These are phyloP conservation scores for Rhizopogon salebrosus DNA, from an alignment of 768 basidiomycete genomes.

Conservation along the genomic window DNA sequence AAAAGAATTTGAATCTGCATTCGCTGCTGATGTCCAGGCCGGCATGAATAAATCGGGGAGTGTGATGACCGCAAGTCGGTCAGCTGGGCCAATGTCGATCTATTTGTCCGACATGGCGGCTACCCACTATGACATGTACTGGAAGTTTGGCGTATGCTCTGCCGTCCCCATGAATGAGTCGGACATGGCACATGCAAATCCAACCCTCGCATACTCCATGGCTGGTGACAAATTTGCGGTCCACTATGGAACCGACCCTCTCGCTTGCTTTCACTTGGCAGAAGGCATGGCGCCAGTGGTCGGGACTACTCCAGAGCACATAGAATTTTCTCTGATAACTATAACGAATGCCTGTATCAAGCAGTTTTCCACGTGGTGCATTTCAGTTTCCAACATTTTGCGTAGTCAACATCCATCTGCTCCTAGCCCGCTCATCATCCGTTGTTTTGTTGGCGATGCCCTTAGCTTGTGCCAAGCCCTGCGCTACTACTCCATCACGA, in stretches of 20 bases:
- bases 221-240: slow-evolving; percentile 18
- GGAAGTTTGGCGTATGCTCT: slow-evolving; percentile 20
- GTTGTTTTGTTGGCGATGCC: slow-evolving; percentile 26
- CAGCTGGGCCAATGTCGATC: slow-evolving; percentile 21
- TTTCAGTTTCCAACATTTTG: slow-evolving; percentile 13
- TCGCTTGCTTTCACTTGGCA: slow-evolving; percentile 28
- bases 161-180: slow-evolving; percentile 14
- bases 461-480: slow-evolving; percentile 24
- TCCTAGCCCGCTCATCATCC: slow-evolving; percentile 15
- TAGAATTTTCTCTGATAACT: background rate
- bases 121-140: slow-evolving; percentile 21
- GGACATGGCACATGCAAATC: slow-evolving; percentile 17
- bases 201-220: slow-evolving; percentile 25
- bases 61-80: slow-evolving; percentile 15
- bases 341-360: slow-evolving; percentile 3
- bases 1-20: slow-evolving; percentile 12
- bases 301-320: background rate
- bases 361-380: slow-evolving; percentile 26
- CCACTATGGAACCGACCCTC: slow-evolving; percentile 26
- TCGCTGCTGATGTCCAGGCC: slow-evolving; percentile 17
- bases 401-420: background rate
- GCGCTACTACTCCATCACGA: slow-evolving; percentile 4
- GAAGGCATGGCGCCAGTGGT: slow-evolving; percentile 14
- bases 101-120: slow-evolving; percentile 4
- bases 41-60: background rate